Conservation (phyloP, 2,329 filamentous ascomycete species). For the Penicillium brasilianum region DNA sequence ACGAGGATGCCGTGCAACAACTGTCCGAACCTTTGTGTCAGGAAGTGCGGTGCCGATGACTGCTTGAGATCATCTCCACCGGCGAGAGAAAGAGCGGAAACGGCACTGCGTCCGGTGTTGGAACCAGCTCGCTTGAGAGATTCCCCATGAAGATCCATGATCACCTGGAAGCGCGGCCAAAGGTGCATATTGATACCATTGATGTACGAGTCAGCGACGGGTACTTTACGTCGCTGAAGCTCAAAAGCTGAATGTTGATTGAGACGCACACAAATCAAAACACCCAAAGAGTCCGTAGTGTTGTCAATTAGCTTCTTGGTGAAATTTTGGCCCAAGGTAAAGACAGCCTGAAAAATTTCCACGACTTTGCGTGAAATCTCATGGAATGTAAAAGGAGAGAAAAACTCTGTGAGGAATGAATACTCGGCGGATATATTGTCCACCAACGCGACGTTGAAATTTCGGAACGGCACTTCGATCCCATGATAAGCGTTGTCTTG, state of each 20-base stretch:
- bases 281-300: slow-evolving; percentile 81
- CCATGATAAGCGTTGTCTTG: slow-evolving; percentile 87
- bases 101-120: slow-evolving; percentile 53
- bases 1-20: slow-evolving; percentile 82
- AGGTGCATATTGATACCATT: slow-evolving; percentile 95
- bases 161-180: slow-evolving; percentile 92
- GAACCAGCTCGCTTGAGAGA: slow-evolving; percentile 69
- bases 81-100: slow-evolving; percentile 61
- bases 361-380: slow-evolving; percentile 81
- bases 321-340: slow-evolving; percentile 77
- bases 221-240: slow-evolving; percentile 87
- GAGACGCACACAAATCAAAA: slow-evolving; percentile 87
- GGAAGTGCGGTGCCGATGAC: slow-evolving; percentile 75
- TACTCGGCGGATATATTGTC: slow-evolving; percentile 97
- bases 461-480: slow-evolving; percentile 86
- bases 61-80: slow-evolving; percentile 50
- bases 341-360: slow-evolving; percentile 88
- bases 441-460: slow-evolving; percentile 90
- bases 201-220: slow-evolving; percentile 86
- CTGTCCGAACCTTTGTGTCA: slow-evolving; percentile 95
- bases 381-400: slow-evolving; percentile 76
- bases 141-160: slow-evolving; percentile 92
- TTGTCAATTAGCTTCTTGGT: slow-evolving; percentile 77
- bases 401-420: slow-evolving; percentile 89
- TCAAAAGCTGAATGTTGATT: slow-evolving; percentile 96